Evolutionary conservation across 2,329 filamentous ascomycete genomes (phyloP).

Genomic region (Ascochyta fabae): DNA sequence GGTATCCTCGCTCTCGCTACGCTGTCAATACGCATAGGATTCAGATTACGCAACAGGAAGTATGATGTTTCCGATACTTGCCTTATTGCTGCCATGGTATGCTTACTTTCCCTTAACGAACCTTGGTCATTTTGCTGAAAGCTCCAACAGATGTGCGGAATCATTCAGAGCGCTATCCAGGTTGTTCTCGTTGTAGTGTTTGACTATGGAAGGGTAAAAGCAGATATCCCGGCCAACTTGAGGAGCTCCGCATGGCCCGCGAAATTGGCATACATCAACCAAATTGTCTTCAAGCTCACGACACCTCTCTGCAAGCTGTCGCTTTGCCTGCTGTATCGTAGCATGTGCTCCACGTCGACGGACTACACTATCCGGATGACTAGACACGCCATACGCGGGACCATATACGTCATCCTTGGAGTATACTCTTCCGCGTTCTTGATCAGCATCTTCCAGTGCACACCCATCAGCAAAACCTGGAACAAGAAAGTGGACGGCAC

Average conservation of each 20-base stretch:
- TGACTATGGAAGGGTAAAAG: conserved; percentile 17
- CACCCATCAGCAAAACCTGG: conserved; percentile 15
- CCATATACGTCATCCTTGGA: conserved; percentile 14
- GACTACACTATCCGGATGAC: conserved; percentile 12
- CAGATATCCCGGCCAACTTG: conserved; percentile 6
- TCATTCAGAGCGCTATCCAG: conserved; percentile 18
- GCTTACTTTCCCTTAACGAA: neutral
- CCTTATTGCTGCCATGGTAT: conserved; percentile 17
- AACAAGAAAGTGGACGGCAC: conserved; percentile 10
- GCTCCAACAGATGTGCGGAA: conserved; percentile 3
- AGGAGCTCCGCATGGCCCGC: conserved; percentile 7
- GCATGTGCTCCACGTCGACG: conserved; percentile 17
- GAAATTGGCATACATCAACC: conserved; percentile 17
- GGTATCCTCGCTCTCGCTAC: conserved; percentile 4
- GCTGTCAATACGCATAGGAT: conserved; percentile 9
- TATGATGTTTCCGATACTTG: conserved; percentile 17
- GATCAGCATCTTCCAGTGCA: conserved; percentile 18
- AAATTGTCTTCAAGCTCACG: conserved; percentile 19
- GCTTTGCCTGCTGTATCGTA: conserved; percentile 14
- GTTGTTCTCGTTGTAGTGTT: conserved; percentile 12
- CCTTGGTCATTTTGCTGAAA: neutral
- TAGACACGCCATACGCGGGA: conserved; percentile 9
- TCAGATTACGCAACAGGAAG: conserved; percentile 9
- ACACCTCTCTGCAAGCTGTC: conserved; percentile 20
- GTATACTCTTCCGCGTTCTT: conserved; percentile 17